Evolutionary conservation across 306 rosid genomes (phyloP), one percentile per base, ranked within the genome.

Genomic region (Corylus avellana): DNA sequence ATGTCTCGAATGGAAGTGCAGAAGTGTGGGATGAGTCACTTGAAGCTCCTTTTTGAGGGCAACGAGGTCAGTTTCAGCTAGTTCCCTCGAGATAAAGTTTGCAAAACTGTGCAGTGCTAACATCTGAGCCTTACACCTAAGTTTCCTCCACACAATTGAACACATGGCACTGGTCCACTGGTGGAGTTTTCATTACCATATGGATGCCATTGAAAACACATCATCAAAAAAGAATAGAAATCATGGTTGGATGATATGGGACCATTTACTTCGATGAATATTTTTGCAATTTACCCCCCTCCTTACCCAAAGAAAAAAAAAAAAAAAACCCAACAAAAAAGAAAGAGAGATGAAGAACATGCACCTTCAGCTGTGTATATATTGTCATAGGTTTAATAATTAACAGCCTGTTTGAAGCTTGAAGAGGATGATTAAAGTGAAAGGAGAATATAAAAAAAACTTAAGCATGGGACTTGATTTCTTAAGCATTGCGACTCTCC

Each of bases 11-110:
- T 58, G 99, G 99, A 71, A 96, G 99, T 80, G 98, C 98, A 17
- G 99, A 96, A 86, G 97, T 91, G 81, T 96, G 99, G 99, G 99
- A 93, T 70, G 99, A 96, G 78, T 93, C 99, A 44, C 89, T 96
- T 18, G 99, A 95, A 87, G 97, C 99, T 73, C 99, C 99, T 78
- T 93, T 93, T 85, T 93, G 81, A 91, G 81, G 81, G 84, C 74
- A 63, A 77, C 78, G 74, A 64, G 85, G 94, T 77, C n/a, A 1
- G 83, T 78, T 82, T 75, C 74, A 42, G 72, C 72, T 42, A 18
- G 51, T 42, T 67, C 27, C 44, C 17, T 67, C n/a, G 3, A 35
- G 12, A 35, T 3, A 64, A 16, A 67, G 49, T 67, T 32, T 29
- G 44, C 70, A 22, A 59, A 59, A 58, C 25, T 13, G 72, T 39